Evolutionary conservation across 306 rosid genomes (phyloP), one percentile per base, ranked within the genome.

Genomic region (Leucaena leucocephala): DNA sequence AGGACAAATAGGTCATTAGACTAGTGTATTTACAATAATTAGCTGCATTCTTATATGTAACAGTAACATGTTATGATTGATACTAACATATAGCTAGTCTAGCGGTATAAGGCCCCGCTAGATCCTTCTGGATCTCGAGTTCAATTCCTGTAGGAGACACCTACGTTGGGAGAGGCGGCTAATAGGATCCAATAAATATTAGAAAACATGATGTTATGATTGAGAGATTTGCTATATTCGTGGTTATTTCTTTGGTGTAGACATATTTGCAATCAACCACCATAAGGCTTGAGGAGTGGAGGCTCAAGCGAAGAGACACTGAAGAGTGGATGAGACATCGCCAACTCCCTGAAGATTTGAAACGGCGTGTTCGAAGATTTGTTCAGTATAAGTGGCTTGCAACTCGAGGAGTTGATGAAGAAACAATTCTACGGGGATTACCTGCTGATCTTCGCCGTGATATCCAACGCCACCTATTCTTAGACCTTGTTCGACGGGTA

Each of bases 281-380:
- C 13, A 85, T 91, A 85, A 90, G 98, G 88, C 96, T 91, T 14
- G 99, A 96, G 85, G 99, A 96, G 69, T 95, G 99, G 99, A 91
- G 99, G 87, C 94, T 96, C 74, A 93, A 89, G 85, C 91, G 82
- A 83, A 88, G 98, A 82, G 99, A 96, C 87, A 93, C 98, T 2
- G 97, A 96, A 83, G 99, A 96, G 87, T 96, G 99, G 99, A 96
- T 96, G 99, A 86, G 89, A 85, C 97, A 96, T 86, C 98, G 98
- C 76, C 99, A 96, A 90, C 99, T 96, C 72, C 98, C 99, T 66
- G 94, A 88, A 84, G 99, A 90, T 87, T 83, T 96, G 88, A 91
- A 68, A 81, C 78, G 68, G n/a, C 91, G 91, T 52, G 98, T 91
- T 79, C 85, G 94, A 73, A 87, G 98, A 49, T 96, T 89, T 84